Evolutionary conservation across 805 yeast species (phyloP).

Genomic region (Candida silvatica): DNA sequence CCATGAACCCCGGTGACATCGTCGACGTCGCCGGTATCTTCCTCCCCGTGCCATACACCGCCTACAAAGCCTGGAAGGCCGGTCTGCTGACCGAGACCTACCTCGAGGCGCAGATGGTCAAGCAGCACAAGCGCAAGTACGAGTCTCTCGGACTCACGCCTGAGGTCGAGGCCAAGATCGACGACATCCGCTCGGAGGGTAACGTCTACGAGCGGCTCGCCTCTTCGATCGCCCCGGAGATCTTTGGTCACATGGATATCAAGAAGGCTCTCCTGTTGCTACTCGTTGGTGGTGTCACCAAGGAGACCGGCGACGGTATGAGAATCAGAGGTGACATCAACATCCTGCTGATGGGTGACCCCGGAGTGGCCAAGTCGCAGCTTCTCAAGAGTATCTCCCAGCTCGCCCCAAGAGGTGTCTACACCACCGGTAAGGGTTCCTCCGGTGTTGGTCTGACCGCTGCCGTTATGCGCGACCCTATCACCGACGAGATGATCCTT

Average conservation of each 20-base stretch:
- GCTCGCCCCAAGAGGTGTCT: conserved; percentile 93
- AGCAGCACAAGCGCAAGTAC: conserved; percentile 85
- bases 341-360: conserved; percentile 96
- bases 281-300: conserved; percentile 92
- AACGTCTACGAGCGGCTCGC: conserved; percentile 76
- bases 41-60: conserved; percentile 93
- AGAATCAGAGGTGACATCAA: conserved; percentile 96
- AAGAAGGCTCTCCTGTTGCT: conserved; percentile 82
- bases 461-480: conserved; percentile 97
- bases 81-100: conserved; percentile 93
- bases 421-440: conserved; percentile 97
- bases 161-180: conserved; percentile 48
- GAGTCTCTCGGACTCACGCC: conserved; percentile 52
- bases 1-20: conserved; percentile 87
- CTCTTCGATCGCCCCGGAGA: conserved; percentile 93
- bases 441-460: conserved; percentile 99
- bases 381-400: conserved; percentile 82
- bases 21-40: conserved; percentile 91
- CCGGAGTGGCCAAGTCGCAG: conserved; percentile 99
- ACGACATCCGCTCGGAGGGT: conserved; percentile 47
- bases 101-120: conserved; percentile 76
- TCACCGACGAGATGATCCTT: conserved; percentile 96
- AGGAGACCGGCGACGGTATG: conserved; percentile 94
- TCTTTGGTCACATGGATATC: conserved; percentile 88
- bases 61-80: conserved; percentile 85